Conservation (phyloP, 305 asterid species). For the Fraxinus baroniana region DNA sequence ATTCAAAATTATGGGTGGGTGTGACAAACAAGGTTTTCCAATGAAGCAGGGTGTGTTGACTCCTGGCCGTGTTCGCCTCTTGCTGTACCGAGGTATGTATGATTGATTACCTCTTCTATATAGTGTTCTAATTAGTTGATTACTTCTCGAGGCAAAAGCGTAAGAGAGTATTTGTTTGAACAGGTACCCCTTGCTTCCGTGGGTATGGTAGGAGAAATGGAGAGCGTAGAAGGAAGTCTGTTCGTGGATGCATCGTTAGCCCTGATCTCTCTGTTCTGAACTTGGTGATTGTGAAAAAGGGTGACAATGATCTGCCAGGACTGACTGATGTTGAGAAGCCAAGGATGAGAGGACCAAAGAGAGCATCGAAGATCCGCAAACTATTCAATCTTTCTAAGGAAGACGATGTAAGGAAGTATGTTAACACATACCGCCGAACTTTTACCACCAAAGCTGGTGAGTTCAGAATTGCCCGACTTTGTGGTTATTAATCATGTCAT, state of each 20-base stretch:
- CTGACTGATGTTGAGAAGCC: slow-evolving; percentile 18
- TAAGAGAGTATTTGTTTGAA: neutral
- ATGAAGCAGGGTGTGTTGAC: slow-evolving; percentile 21
- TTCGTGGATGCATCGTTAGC: slow-evolving; percentile 22
- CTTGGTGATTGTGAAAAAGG: slow-evolving; percentile 17
- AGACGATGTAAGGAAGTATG: slow-evolving; percentile 19
- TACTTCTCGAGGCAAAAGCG: no score
- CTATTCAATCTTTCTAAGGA: slow-evolving; percentile 18
- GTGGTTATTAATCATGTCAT: no score
- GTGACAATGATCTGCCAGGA: slow-evolving; percentile 17
- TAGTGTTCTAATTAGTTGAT: no score
- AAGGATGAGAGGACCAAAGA: slow-evolving; percentile 23
- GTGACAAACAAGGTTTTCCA: slow-evolving; percentile 23
- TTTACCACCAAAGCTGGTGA: slow-evolving; percentile 14
- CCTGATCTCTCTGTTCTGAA: slow-evolving; percentile 18
- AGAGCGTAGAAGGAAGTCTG: slow-evolving; percentile 21
- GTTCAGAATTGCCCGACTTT: neutral
- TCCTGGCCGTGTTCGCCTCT: slow-evolving; percentile 18
- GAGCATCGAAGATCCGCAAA: slow-evolving; percentile 19
- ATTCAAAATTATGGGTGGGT: slow-evolving; percentile 21
- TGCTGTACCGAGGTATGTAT: slow-evolving; percentile 6
- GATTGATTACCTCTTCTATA: neutral
- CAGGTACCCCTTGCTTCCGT: slow-evolving; percentile 18
- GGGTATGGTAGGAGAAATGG: slow-evolving; percentile 18
- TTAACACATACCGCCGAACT: slow-evolving; percentile 14